Evolutionary conservation across 148 eudicot species (phyloP).

Genomic region (Chenopodium album): DNA sequence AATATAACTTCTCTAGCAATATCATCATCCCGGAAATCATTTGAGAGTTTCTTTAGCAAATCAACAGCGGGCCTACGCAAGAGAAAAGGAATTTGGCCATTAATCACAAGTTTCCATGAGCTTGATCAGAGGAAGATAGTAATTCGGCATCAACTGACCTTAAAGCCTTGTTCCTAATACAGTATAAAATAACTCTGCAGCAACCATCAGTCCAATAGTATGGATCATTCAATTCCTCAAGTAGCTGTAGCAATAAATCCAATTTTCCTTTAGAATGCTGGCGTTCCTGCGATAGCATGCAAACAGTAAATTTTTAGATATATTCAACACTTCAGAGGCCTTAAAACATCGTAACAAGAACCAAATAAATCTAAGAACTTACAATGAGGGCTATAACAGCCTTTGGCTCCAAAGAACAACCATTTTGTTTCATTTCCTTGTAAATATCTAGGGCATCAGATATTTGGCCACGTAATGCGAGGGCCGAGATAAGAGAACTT

Average conservation of each 20-base stretch:
- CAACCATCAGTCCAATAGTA: slow-evolving; percentile 71
- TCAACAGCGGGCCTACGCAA: slow-evolving; percentile 54
- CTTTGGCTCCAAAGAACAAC: slow-evolving; percentile 60
- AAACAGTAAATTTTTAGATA: not conserved
- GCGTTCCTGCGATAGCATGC: slow-evolving; percentile 45
- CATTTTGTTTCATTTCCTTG: slow-evolving; percentile 56
- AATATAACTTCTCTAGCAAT: slow-evolving; percentile 57
- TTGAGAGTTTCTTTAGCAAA: slow-evolving; percentile 61
- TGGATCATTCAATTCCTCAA: slow-evolving; percentile 54
- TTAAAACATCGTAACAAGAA: slow-evolving; percentile 4
- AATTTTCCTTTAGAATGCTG: slow-evolving; percentile 52
- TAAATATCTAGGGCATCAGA: slow-evolving; percentile 61
- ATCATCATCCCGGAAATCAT: slow-evolving; percentile 46
- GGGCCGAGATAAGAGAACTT: slow-evolving; percentile 69
- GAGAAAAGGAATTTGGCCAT: slow-evolving; percentile 13
- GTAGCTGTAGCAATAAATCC: slow-evolving; percentile 51
- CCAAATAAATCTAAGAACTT: slow-evolving; percentile 30
- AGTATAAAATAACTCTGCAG: slow-evolving; percentile 54
- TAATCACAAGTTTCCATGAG: not conserved
- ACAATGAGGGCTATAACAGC: slow-evolving; percentile 64
- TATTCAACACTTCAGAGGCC: not conserved
- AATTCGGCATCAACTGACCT: slow-evolving; percentile 37
- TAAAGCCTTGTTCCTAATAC: slow-evolving; percentile 57
- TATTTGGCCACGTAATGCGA: slow-evolving; percentile 62
- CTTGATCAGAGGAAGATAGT: not conserved